Evolutionary conservation across 176 grass and related monocot species (phyloP), one percentile per base, ranked within the genome.

Genomic region (Aegilops umbellulata): DNA sequence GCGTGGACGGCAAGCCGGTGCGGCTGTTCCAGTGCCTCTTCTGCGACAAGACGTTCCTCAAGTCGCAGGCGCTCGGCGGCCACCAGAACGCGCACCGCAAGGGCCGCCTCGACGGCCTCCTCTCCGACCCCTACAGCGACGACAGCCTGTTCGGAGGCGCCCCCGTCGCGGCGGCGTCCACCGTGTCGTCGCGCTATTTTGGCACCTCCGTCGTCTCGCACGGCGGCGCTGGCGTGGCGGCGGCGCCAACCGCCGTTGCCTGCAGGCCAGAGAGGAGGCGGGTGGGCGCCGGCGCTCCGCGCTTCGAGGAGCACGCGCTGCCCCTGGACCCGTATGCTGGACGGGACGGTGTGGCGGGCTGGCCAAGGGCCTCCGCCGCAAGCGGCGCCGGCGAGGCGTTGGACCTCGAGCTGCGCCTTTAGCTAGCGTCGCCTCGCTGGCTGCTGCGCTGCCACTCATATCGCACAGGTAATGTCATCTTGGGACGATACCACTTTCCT

Each of bases 31-130:
- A 84, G 19, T 94, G 92, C 81, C 92, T 94, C 41, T 94, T 91
- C 85, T 94, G 92, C 92, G 88, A 79, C 84, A 94, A 88, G 87
- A 94, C 84, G 60, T 94, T 94, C 84, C 87, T 90, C 84, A 92
- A 92, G 82, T 89, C 91, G 65, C 91, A 93, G 85, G 91, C 91
- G 63, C 91, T 93, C 26, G 88, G 91, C 41, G 91, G 91, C 16
- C 91, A 93, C 76, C 91, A 93, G 88, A 93, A 93, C 78, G 91
- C 91, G 76, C 91, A 93, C 88, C 92, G 92, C 88, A 95, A 95
- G 65, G 90, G 92, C n/a, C 79, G 89, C 41, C 42, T 62, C 71
- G 70, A 29, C 25, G 83, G 83, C 51, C 70, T 84, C 38, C 67
- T 69, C 32, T 19, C 14, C 30, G 65, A 68, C 11, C 65, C 65